These are phyloP conservation scores for Euphorbia corollata DNA, from an alignment of 441 rosid genomes.

Conservation along the genomic window DNA sequence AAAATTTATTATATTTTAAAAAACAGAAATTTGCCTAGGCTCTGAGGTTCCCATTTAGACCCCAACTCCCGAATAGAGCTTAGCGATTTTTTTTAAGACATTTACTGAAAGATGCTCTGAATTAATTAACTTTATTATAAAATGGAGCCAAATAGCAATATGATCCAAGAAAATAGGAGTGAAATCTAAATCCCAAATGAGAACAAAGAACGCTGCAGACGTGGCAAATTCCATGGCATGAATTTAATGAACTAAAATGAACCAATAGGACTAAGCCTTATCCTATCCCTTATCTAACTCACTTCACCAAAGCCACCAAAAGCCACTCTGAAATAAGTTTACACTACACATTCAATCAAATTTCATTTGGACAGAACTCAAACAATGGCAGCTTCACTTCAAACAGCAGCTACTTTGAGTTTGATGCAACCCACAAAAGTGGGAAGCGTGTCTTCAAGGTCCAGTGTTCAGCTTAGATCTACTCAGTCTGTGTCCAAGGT, in stretches of 20 bases:
- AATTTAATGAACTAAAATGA: slow-evolving; percentile 21
- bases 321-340: slow-evolving; percentile 1
- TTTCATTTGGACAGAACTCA: background rate
- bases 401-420: slow-evolving; percentile 56
- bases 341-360: background rate
- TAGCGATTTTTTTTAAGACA: too few relatives aligned
- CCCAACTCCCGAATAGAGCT: too few relatives aligned
- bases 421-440: slow-evolving; percentile 64
- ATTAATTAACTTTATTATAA: too few relatives aligned
- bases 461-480: slow-evolving; percentile 36
- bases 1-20: too few relatives aligned
- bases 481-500: slow-evolving; percentile 42
- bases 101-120: too few relatives aligned
- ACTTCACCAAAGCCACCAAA: slow-evolving; percentile 27
- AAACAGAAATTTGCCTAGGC: too few relatives aligned
- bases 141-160: background rate
- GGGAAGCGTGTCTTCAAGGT: slow-evolving; percentile 35
- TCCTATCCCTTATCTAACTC: slow-evolving; percentile 48
- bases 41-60: too few relatives aligned
- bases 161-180: slow-evolving; percentile 14
- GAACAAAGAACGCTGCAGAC: slow-evolving; percentile 21
- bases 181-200: slow-evolving; percentile 25
- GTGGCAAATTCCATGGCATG: slow-evolving; percentile 26
- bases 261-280: slow-evolving; percentile 48
- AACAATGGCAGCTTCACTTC: slow-evolving; percentile 74